Base-by-base conservation (phyloP, 2,329 filamentous ascomycete species). In the Claviceps capensis region DNA sequence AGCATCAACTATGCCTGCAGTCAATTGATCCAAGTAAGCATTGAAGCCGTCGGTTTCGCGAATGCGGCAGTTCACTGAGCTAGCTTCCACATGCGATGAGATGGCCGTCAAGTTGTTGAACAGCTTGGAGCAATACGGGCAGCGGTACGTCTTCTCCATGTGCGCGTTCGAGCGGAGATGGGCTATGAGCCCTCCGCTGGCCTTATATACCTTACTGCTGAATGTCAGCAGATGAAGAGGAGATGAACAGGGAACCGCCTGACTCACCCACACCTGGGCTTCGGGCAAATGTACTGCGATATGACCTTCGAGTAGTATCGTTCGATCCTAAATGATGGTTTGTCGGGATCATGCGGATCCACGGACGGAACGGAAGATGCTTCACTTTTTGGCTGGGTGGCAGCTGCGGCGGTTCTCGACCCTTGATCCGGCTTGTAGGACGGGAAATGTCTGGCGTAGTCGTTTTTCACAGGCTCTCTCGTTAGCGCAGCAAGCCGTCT, bases 211-310 rank as follows among this genome's bases (percentile, higher is more conserved):
- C 53, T 73, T 73, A 1, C 72, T 76, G 51, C 14, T 19, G 8
- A 42, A 4, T 13, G 56, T 50, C 45, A 37, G 34, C 5, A 5
- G 14, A 37, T 30, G n/a, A 34, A 2, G 2, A 34, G 38, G 14
- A 19, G 36, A 19, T 41, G 9, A 36, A 16, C 2, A 17, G 11
- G n/a, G 19, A 8, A 4, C 13, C 8, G 17, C 5, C n/a, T 2
- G 4, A 63, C 70, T 68, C 67, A 78, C 72, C 67, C 64, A 72
- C 81, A 84, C 3, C 62, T 57, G 1, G 57, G 55, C 52, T 76
- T 71, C 0, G 80, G 81, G 51, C 81, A 85, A 51, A 63, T 67
- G 65, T 72, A 85, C 48, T 66, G 69, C 46, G 65, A 61, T 1
- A 69, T 65, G 34, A 71, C 62, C 0, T 62, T 50, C 42, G 73